Percentiles rank a stretch among this genome's conserved stretches.
These are phyloP conservation scores for Teratosphaeria pseudoeucalypti DNA, from an alignment of 2,329 filamentous ascomycete genomes.

Conservation along the genomic window DNA sequence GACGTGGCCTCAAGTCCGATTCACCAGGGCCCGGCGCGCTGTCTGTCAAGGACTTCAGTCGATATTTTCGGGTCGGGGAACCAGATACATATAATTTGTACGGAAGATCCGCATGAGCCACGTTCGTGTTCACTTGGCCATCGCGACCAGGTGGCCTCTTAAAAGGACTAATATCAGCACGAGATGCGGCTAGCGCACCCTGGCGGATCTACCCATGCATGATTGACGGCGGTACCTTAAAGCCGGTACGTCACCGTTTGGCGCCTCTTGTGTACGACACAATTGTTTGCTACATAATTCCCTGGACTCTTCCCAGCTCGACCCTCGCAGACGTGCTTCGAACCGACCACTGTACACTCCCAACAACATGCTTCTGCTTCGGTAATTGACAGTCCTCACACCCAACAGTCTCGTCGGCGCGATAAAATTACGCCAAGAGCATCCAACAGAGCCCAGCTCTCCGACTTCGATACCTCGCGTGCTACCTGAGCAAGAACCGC, in stretches of 20 bases:
- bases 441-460: not conserved
- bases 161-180: not conserved
- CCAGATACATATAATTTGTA: not conserved
- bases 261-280: not conserved
- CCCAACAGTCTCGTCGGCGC: not conserved
- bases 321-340: not conserved
- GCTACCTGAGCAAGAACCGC: constrained; percentile 3
- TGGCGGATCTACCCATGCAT: not conserved
- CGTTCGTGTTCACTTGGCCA: not conserved
- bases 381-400: not conserved
- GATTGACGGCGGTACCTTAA: not conserved
- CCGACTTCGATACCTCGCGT: not conserved
- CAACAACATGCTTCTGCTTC: not conserved
- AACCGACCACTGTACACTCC: not conserved
- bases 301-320: not conserved
- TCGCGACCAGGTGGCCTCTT: not conserved
- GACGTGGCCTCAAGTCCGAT: not conserved
- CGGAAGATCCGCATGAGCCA: not conserved
- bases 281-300: not conserved
- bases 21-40: not conserved
- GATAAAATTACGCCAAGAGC: not conserved
- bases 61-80: not conserved
- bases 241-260: not conserved
- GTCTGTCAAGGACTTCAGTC: not conserved
- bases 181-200: not conserved